phyloP scores from a whole-genome alignment of 177 flowering plant genomes.

The Vitis hybrid region DNA sequence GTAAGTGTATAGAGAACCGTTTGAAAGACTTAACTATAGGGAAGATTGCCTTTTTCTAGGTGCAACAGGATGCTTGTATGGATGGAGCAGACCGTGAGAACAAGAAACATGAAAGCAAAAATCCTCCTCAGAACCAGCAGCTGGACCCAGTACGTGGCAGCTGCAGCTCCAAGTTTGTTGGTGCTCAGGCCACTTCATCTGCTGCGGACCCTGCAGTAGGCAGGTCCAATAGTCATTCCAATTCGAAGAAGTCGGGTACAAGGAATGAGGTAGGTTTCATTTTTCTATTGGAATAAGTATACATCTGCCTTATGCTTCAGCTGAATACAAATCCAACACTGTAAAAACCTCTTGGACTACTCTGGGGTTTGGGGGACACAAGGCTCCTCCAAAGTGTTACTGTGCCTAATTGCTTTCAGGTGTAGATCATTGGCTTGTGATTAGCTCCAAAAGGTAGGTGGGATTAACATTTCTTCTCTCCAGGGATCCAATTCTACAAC shows the following conservation, averaged over 20 bases:
- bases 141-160: conserved; percentile 16
- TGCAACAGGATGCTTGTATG: conserved; percentile 24
- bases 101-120: conserved; percentile 9
- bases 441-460: not conserved
- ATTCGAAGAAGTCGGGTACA: conserved; percentile 34
- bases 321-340: no score
- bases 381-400: no score
- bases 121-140: conserved; percentile 33
- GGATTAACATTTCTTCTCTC: conserved; percentile 3
- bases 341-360: no score
- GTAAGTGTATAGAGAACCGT: not conserved
- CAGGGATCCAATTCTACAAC: conserved; percentile 56
- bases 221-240: conserved; percentile 20
- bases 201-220: conserved; percentile 13
- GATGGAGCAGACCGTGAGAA: conserved; percentile 9
- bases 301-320: no score
- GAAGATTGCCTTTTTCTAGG: conserved; percentile 5
- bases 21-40: not conserved
- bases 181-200: conserved; percentile 18
- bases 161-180: conserved; percentile 20
- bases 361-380: no score
- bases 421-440: not conserved
- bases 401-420: no score
- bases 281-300: not conserved
- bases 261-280: conserved; percentile 52